phyloP scores from a whole-genome alignment of 352 stramenopile species.

The Pythium biforme region DNA sequence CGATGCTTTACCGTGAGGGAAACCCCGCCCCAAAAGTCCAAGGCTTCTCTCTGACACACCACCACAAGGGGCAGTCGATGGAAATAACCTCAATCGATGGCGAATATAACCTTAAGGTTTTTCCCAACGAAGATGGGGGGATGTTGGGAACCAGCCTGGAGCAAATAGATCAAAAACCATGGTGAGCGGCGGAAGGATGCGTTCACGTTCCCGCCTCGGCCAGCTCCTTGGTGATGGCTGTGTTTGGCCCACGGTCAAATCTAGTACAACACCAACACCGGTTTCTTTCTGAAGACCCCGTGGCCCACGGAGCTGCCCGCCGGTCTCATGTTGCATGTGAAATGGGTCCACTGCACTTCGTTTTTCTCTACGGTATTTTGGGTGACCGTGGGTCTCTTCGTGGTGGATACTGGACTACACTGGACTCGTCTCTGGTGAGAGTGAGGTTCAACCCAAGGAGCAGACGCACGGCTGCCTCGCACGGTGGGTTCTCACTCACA shows the following conservation, averaged over 20 bases:
- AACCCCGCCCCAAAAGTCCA: slow-evolving; percentile 19
- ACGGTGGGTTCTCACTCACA: too few species aligned
- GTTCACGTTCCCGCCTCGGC: not conserved
- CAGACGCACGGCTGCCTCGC: too few species aligned
- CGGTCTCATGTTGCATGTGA: slow-evolving; percentile 2
- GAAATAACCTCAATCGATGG: slow-evolving; percentile 5
- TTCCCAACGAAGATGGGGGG: not conserved
- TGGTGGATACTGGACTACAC: not conserved
- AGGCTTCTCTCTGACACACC: slow-evolving; percentile 25
- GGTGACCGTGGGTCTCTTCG: not conserved
- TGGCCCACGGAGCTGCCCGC: slow-evolving; percentile 19
- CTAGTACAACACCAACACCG: too few species aligned
- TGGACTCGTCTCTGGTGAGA: not conserved
- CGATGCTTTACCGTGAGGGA: slow-evolving; percentile 24
- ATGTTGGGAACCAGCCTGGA: too few species aligned
- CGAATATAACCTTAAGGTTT: slow-evolving; percentile 19
- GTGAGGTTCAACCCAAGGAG: not conserved
- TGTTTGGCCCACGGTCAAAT: too few species aligned
- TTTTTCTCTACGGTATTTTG: not conserved
- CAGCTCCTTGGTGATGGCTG: too few species aligned
- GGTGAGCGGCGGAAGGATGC: too few species aligned
- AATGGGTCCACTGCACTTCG: slow-evolving; percentile 6
- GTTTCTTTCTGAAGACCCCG: too few species aligned
- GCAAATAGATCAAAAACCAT: too few species aligned
- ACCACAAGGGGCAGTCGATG: slow-evolving; percentile 13